Evolutionary conservation across 805 yeast species (phyloP).

Genomic region (Candida oleophila): DNA sequence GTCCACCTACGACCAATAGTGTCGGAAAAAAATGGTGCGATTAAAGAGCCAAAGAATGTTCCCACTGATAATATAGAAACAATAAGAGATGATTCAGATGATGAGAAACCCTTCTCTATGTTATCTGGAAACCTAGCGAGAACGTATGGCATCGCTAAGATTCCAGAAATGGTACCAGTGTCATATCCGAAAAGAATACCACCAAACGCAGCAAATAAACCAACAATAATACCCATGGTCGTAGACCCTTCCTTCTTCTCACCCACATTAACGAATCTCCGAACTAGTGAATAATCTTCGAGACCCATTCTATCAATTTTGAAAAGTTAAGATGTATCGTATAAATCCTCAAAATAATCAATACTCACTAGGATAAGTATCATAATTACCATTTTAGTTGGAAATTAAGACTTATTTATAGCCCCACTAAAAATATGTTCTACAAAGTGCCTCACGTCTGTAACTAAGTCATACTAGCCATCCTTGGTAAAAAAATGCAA

Average conservation of each 20-base stretch:
- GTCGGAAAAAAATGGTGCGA: slow-evolving; percentile 37
- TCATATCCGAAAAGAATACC: slow-evolving; percentile 44
- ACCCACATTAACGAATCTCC: slow-evolving; percentile 41
- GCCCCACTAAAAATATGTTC: no score
- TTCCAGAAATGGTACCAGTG: slow-evolving; percentile 44
- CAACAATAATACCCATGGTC: slow-evolving; percentile 39
- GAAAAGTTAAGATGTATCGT: neutral
- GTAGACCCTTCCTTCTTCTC: slow-evolving; percentile 48
- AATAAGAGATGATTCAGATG: slow-evolving; percentile 24
- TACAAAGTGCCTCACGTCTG: no score
- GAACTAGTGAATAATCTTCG: slow-evolving; percentile 31
- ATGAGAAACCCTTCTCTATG: slow-evolving; percentile 12
- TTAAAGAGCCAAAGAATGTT: slow-evolving; percentile 40
- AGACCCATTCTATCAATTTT: slow-evolving; percentile 29
- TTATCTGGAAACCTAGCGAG: slow-evolving; percentile 22
- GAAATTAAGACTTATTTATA: neutral
- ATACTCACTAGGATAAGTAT: no score
- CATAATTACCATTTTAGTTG: no score
- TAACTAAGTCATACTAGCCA: no score
- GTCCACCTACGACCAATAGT: slow-evolving; percentile 40
- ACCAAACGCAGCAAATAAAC: slow-evolving; percentile 41
- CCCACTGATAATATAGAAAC: slow-evolving; percentile 37
- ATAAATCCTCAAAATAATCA: no score
- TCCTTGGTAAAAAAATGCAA: no score
- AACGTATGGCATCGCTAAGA: slow-evolving; percentile 40